Evolutionary conservation across 345 rosid species (phyloP).

Genomic region (Ceriops tagal): DNA sequence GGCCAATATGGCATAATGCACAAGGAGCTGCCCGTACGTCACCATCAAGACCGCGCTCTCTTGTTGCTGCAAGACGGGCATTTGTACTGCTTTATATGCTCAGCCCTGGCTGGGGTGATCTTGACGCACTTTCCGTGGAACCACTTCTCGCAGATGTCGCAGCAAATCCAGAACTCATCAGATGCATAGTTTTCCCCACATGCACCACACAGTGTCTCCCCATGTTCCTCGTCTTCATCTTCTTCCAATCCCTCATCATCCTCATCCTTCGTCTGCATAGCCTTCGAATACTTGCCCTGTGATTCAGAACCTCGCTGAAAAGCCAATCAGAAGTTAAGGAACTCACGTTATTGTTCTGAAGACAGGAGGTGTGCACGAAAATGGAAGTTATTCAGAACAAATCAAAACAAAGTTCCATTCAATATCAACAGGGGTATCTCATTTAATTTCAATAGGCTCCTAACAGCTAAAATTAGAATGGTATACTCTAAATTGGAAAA

Average conservation of each 20-base stretch:
- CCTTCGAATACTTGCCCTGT: slow-evolving; percentile 15
- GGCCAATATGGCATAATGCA: slow-evolving; percentile 24
- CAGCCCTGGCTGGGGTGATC: slow-evolving; percentile 30
- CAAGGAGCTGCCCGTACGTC: neutral
- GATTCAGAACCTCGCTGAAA: slow-evolving; percentile 18
- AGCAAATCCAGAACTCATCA: slow-evolving; percentile 30
- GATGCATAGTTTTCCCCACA: slow-evolving; percentile 27
- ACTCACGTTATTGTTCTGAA: neutral
- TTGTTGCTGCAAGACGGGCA: slow-evolving; percentile 30
- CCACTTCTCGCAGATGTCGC: slow-evolving; percentile 28
- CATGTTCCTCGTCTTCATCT: slow-evolving; percentile 26
- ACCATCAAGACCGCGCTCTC: slow-evolving; percentile 24
- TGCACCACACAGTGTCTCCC: slow-evolving; percentile 26
- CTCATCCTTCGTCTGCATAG: slow-evolving; percentile 13
- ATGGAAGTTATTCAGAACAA: neutral
- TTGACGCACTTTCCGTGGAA: slow-evolving; percentile 28
- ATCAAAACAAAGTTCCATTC: neutral
- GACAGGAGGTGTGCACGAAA: too few species aligned
- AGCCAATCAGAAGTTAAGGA: neutral
- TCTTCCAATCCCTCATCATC: slow-evolving; percentile 20
- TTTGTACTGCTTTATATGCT: slow-evolving; percentile 31
- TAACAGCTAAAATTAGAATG: too few species aligned
- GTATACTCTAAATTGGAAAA: too few species aligned
- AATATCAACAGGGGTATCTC: too few species aligned
- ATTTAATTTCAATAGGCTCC: too few species aligned